phyloP scores from a whole-genome alignment of 805 yeast genomes.

The Yamadazyma paraphyllophila region DNA sequence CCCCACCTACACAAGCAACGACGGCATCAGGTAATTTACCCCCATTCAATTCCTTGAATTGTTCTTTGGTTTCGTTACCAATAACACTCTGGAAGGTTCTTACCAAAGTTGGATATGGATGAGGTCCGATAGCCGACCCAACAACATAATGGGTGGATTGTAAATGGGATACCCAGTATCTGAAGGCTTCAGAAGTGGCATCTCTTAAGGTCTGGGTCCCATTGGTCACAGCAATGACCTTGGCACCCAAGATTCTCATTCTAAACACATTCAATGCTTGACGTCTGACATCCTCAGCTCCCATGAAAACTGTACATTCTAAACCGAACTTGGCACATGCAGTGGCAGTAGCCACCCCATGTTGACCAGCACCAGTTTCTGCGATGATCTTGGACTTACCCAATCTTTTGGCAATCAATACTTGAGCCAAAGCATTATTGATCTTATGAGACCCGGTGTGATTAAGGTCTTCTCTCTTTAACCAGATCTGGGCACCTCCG shows the following conservation, averaged over 20 bases:
- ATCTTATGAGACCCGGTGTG: slow-evolving; percentile 89
- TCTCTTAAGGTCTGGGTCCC: slow-evolving; percentile 97
- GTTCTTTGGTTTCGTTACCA: slow-evolving; percentile 92
- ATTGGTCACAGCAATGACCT: slow-evolving; percentile 86
- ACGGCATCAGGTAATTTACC: slow-evolving; percentile 90
- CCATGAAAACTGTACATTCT: slow-evolving; percentile 95
- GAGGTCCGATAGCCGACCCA: slow-evolving; percentile 99
- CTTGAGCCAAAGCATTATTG: slow-evolving; percentile 82
- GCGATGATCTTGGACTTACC: slow-evolving; percentile 79
- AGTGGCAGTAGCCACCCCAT: slow-evolving; percentile 91
- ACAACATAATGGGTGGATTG: slow-evolving; percentile 89
- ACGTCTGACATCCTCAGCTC: slow-evolving; percentile 98
- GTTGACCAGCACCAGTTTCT: slow-evolving; percentile 93
- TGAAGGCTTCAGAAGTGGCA: slow-evolving; percentile 95
- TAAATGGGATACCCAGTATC: slow-evolving; percentile 90
- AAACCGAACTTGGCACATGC: slow-evolving; percentile 92
- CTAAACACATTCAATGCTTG: slow-evolving; percentile 98
- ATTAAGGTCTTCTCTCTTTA: slow-evolving; percentile 93
- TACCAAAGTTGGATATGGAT: slow-evolving; percentile 96
- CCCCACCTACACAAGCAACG: slow-evolving; percentile 99
- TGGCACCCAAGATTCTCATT: slow-evolving; percentile 95
- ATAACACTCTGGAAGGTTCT: slow-evolving; percentile 98
- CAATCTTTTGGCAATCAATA: slow-evolving; percentile 71
- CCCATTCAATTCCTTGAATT: slow-evolving; percentile 72
- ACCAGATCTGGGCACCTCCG: slow-evolving; percentile 93